Percentiles rank a stretch among this genome's conserved stretches.
phyloP scores from a whole-genome alignment of 441 rosid species.

The Populus trichocarpa region DNA sequence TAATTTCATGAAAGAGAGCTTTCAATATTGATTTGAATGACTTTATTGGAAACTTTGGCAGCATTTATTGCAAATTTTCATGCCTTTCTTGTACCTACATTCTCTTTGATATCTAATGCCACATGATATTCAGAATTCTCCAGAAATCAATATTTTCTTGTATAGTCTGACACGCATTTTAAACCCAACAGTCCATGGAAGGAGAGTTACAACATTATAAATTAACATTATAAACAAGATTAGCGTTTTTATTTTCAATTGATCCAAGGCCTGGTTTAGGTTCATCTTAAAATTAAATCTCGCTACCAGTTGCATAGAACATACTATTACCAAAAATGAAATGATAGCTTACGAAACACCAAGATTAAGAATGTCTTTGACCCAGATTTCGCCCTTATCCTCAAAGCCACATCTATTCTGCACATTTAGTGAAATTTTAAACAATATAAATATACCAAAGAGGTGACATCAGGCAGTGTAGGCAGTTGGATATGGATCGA shows the following conservation, averaged over 20 bases:
- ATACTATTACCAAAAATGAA: constrained; percentile 5
- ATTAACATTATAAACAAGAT: not conserved
- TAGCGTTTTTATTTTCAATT: too few relatives aligned
- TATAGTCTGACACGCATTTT: not conserved
- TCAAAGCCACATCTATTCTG: constrained; percentile 98
- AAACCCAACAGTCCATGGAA: not conserved
- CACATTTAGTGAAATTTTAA: constrained; percentile 23
- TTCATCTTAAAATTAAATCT: not conserved
- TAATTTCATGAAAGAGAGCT: not conserved
- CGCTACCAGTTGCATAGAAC: not conserved
- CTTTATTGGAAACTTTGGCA: not conserved
- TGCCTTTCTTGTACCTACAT: not conserved
- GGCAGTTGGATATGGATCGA: not conserved
- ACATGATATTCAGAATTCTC: not conserved
- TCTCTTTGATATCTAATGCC: not conserved
- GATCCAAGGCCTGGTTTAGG: not conserved
- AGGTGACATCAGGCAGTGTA: not conserved
- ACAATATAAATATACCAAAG: constrained; percentile 1
- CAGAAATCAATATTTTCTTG: not conserved
- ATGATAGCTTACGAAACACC: constrained; percentile 79
- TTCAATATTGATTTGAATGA: not conserved
- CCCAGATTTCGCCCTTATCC: constrained; percentile 89
- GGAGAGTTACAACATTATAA: not conserved
- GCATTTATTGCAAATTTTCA: not conserved
- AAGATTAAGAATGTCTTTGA: constrained; percentile 88